phyloP scores from a whole-genome alignment of 2,329 filamentous ascomycete species.

The Microthyrium microscopicum region DNA sequence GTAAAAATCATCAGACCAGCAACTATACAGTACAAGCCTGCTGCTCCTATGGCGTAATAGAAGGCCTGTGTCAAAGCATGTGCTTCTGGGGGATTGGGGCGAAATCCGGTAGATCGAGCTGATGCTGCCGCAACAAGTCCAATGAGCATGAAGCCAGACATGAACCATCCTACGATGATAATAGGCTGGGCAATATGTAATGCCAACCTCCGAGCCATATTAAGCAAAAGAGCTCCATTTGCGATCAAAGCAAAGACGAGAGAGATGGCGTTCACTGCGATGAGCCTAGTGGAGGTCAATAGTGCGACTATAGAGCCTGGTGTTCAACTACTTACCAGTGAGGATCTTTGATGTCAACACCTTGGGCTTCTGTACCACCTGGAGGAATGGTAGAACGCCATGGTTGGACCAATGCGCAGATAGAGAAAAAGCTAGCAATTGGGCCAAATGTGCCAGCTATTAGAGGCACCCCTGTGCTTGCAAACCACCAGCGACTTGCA shows the following conservation, averaged over 20 bases:
- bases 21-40: slow-evolving; percentile 38
- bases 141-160: slow-evolving; percentile 37
- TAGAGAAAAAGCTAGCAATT: slow-evolving; percentile 37
- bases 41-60: slow-evolving; percentile 44
- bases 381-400: slow-evolving; percentile 38
- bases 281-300: slow-evolving; percentile 20
- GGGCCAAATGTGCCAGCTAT: slow-evolving; percentile 39
- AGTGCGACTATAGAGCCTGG: background rate
- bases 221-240: slow-evolving; percentile 38
- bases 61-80: slow-evolving; percentile 38
- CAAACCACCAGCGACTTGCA: slow-evolving; percentile 41
- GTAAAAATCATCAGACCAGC: slow-evolving; percentile 37
- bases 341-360: slow-evolving; percentile 33
- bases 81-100: slow-evolving; percentile 22
- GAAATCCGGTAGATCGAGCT: slow-evolving; percentile 27
- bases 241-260: slow-evolving; percentile 36
- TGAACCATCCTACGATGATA: slow-evolving; percentile 42
- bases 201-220: slow-evolving; percentile 39
- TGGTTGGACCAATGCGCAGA: slow-evolving; percentile 37
- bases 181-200: slow-evolving; percentile 42
- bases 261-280: slow-evolving; percentile 39
- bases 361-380: slow-evolving; percentile 27
- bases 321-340: slow-evolving; percentile 25
- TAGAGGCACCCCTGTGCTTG: slow-evolving; percentile 40
- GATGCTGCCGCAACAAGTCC: slow-evolving; percentile 30